phyloP scores from a whole-genome alignment of 139 green algal genomes.

The Haematococcus sp. region DNA sequence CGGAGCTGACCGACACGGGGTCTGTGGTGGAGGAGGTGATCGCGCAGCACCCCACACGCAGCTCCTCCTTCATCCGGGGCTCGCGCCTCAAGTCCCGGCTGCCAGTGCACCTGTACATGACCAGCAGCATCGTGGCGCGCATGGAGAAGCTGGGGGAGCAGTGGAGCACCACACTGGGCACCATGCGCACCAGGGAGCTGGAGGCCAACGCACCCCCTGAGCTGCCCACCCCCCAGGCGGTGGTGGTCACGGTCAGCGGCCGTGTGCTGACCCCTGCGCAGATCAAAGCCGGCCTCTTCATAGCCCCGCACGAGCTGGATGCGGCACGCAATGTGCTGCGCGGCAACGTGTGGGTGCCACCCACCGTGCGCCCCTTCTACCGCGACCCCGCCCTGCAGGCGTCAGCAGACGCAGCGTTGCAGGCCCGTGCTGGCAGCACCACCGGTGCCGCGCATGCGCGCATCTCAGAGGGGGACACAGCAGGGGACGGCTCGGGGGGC shows the following conservation, averaged over 20 bases:
- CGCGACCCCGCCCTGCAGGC: neutral
- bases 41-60: conserved; percentile 5
- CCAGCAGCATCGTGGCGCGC: conserved; percentile 15
- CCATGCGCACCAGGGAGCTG: conserved; percentile 6
- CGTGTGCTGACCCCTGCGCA: conserved; percentile 24
- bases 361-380: conserved; percentile 24
- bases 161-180: conserved; percentile 18
- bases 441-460: too few relatives aligned
- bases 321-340: conserved; percentile 11
- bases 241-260: conserved; percentile 23
- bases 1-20: conserved; percentile 17
- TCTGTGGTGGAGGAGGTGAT: conserved; percentile 26
- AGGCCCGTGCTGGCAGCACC: too few relatives aligned
- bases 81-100: conserved; percentile 17
- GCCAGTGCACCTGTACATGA: conserved; percentile 42
- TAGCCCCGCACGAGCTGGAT: conserved; percentile 23
- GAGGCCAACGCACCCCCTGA: neutral
- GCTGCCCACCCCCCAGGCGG: conserved; percentile 24
- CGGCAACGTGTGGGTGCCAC: conserved; percentile 24
- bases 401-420: neutral
- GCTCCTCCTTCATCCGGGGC: neutral
- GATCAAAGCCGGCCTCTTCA: conserved; percentile 24
- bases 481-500: too few relatives aligned
- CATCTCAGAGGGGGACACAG: too few relatives aligned
- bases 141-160: conserved; percentile 23